Percentiles rank a stretch among this genome's conserved stretches.
Evolutionary conservation across 2,329 filamentous ascomycete species (phyloP).

Genomic region (Beauveria bassiana): DNA sequence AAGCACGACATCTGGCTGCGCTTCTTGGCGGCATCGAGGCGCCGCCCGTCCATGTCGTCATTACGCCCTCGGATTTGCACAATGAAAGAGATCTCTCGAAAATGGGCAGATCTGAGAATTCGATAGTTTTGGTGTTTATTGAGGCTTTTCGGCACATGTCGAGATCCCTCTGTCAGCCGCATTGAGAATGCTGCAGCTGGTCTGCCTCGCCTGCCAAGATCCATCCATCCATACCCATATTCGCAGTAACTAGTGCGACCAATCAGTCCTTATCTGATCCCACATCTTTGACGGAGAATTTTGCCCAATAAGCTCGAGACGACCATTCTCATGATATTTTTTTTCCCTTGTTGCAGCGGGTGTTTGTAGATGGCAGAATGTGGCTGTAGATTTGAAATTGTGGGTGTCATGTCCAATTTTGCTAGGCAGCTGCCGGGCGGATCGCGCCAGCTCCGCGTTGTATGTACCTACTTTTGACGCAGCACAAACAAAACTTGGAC

Average conservation of each 20-base stretch:
- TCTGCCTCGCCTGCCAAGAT: neutral
- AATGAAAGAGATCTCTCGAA: neutral
- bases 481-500: neutral
- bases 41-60: constrained; percentile 2
- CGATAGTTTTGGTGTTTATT: too few relatives aligned
- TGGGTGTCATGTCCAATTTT: neutral
- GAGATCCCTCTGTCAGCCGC: too few relatives aligned
- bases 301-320: too few relatives aligned
- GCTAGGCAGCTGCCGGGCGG: neutral
- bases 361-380: neutral
- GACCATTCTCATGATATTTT: too few relatives aligned
- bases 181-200: too few relatives aligned
- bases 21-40: constrained; percentile 7
- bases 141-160: too few relatives aligned
- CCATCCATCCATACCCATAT: neutral
- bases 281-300: too few relatives aligned
- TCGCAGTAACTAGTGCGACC: neutral
- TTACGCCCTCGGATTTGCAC: constrained; percentile 6
- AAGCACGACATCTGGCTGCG: constrained; percentile 7
- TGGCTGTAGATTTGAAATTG: neutral
- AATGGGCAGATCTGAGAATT: too few relatives aligned
- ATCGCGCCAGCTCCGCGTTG: neutral
- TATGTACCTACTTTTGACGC: neutral
- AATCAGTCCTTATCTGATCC: too few relatives aligned
- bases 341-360: neutral